Evolutionary conservation across 139 green algal species (phyloP).

Genomic region (Chlamydomonas eustigma): DNA sequence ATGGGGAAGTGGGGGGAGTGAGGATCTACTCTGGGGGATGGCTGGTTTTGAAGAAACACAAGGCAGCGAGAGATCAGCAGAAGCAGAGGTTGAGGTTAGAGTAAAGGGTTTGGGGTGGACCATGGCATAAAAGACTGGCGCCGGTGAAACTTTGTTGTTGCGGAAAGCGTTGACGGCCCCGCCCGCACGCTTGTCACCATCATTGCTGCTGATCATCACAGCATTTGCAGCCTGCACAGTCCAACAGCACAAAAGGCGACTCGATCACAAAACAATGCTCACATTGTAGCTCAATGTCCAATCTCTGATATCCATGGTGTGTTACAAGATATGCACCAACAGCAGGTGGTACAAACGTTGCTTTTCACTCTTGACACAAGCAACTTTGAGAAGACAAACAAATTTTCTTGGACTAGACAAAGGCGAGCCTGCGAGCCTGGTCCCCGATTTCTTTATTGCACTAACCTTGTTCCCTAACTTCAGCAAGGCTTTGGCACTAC

Average conservation of each 20-base stretch:
- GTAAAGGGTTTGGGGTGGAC: neutral
- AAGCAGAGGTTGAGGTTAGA: neutral
- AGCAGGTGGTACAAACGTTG: no score
- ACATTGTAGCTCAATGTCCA: no score
- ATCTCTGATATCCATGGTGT: no score
- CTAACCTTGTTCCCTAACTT: conserved; percentile 7
- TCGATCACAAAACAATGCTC: neutral
- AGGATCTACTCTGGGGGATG: neutral
- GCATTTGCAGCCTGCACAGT: neutral
- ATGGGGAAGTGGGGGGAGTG: neutral
- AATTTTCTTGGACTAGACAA: no score
- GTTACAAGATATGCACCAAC: no score
- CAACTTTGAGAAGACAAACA: neutral
- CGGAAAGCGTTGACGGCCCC: no score
- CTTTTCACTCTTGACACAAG: no score
- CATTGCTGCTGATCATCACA: conserved; percentile 7
- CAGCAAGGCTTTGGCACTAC: neutral
- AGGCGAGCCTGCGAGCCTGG: no score
- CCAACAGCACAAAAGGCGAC: neutral
- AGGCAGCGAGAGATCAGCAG: neutral
- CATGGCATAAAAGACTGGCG: conserved; percentile 5
- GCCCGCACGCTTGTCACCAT: neutral
- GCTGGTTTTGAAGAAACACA: neutral
- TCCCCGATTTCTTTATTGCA: neutral
- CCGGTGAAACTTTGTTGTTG: conserved; percentile 3